phyloP scores from a whole-genome alignment of 768 basidiomycete species.

The Lyophyllum semitale region DNA sequence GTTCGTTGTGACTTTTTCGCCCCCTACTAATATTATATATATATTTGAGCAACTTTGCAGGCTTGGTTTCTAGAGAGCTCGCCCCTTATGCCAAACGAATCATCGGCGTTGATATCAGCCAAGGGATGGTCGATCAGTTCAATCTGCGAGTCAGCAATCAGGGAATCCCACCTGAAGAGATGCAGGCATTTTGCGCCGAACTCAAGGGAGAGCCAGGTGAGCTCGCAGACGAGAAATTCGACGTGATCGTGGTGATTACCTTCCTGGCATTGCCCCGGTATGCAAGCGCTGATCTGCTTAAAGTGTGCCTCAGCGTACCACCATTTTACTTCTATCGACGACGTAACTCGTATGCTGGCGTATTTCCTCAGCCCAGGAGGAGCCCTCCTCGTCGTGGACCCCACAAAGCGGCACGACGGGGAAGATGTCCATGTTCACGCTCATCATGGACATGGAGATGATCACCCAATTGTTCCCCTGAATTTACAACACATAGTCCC shows the following conservation, averaged over 20 bases:
- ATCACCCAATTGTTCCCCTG: conserved; percentile 27
- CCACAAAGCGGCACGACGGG: conserved; percentile 18
- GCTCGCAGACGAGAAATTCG: conserved; percentile 57
- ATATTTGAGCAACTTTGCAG: conserved; percentile 36
- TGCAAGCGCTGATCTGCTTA: background rate
- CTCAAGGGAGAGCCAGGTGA: conserved; percentile 49
- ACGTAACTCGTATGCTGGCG: conserved; percentile 53
- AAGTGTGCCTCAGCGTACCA: conserved; percentile 73
- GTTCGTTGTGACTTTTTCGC: conserved; percentile 31
- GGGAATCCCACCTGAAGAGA: conserved; percentile 64
- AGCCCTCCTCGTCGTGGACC: conserved; percentile 58
- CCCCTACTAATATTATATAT: background rate
- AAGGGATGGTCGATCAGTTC: conserved; percentile 67
- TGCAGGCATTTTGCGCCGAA: conserved; percentile 59
- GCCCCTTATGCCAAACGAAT: conserved; percentile 61
- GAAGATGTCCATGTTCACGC: background rate
- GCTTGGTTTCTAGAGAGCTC: conserved; percentile 62
- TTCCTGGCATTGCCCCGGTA: background rate
- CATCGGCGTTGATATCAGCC: conserved; percentile 77
- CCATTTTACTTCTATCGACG: conserved; percentile 55
- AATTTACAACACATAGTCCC: conserved; percentile 48
- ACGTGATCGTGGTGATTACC: conserved; percentile 65
- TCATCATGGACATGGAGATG: conserved; percentile 9
- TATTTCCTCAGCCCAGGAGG: conserved; percentile 65
- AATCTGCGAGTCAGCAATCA: conserved; percentile 59